Conservation (phyloP, 1,284 basidiomycete genomes). For the Moesziomyces sp. region DNA sequence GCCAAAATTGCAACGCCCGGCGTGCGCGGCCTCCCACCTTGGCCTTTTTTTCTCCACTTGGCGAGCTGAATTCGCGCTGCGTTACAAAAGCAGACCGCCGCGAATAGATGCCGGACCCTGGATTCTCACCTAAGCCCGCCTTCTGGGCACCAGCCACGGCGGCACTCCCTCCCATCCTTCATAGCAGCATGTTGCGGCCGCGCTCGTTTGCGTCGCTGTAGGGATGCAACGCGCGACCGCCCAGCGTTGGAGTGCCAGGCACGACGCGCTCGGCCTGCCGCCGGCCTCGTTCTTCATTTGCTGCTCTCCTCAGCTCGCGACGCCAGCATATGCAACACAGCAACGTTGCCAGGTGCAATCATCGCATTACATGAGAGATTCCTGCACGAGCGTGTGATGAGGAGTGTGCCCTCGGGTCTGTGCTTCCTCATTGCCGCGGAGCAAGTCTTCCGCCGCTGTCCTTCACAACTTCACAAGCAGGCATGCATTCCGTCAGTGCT, state of each 20-base stretch:
- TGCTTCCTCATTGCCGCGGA: too few species aligned
- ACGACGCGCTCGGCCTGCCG: not conserved
- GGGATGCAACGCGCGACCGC: conserved; percentile 7
- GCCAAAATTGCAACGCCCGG: too few species aligned
- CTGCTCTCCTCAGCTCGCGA: not conserved
- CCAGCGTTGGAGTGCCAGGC: too few species aligned
- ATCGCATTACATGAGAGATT: too few species aligned
- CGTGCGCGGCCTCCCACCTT: not conserved
- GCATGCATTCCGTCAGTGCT: too few species aligned
- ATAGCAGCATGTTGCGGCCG: too few species aligned
- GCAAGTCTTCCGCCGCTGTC: too few species aligned
- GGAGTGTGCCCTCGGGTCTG: too few species aligned
- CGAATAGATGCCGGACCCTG: conserved; percentile 20
- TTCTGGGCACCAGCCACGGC: not conserved
- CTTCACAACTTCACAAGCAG: too few species aligned
- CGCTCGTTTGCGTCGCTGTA: conserved; percentile 25
- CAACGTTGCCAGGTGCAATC: too few species aligned
- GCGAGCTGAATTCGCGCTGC: not conserved
- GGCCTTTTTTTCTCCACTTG: conserved; percentile 7
- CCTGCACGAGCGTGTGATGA: too few species aligned
- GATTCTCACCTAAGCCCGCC: conserved; percentile 28
- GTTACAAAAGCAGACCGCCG: conserved; percentile 17
- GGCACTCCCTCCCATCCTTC: not conserved
- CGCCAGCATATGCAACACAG: not conserved
- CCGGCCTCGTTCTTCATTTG: not conserved